phyloP scores from a whole-genome alignment of 352 stramenopile genomes.

The Globisporangium yorkense region DNA sequence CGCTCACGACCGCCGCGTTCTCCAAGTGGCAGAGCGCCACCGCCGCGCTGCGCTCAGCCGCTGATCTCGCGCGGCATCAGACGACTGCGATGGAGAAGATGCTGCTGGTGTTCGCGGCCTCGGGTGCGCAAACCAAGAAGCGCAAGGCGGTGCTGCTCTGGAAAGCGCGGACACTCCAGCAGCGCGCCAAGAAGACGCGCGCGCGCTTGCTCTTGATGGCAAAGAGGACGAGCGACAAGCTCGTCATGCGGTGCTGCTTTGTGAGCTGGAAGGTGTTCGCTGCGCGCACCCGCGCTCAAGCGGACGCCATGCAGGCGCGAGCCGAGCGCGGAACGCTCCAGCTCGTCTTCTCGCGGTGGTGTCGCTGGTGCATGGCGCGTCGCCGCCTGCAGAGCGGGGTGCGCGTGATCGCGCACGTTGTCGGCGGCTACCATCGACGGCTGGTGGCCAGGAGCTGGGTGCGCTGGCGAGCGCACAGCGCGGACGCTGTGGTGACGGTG shows the following conservation, averaged over 20 bases:
- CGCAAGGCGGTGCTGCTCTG: constrained; percentile 8
- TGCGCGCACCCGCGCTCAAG: neutral
- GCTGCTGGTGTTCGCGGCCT: neutral
- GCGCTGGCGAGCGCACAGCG: constrained; percentile 1
- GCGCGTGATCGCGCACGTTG: neutral
- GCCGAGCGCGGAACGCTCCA: neutral
- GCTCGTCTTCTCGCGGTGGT: neutral
- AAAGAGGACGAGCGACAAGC: neutral
- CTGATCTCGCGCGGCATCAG: neutral
- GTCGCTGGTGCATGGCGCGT: neutral
- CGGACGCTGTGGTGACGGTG: constrained; percentile 5
- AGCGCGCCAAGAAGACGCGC: constrained; percentile 3
- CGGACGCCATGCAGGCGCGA: neutral
- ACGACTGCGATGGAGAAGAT: constrained; percentile 1
- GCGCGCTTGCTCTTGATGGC: neutral
- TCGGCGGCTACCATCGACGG: neutral
- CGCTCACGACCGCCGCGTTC: neutral
- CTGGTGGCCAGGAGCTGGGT: constrained; percentile 2
- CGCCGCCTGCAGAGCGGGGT: neutral
- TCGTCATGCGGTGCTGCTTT: constrained; percentile 6
- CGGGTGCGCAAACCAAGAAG: neutral
- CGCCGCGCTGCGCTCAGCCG: neutral
- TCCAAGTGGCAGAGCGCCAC: neutral
- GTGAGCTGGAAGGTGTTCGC: neutral
- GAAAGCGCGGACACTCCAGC: neutral